Evolutionary conservation across 441 rosid genomes (phyloP).

Genomic region (Populus hybrid): DNA sequence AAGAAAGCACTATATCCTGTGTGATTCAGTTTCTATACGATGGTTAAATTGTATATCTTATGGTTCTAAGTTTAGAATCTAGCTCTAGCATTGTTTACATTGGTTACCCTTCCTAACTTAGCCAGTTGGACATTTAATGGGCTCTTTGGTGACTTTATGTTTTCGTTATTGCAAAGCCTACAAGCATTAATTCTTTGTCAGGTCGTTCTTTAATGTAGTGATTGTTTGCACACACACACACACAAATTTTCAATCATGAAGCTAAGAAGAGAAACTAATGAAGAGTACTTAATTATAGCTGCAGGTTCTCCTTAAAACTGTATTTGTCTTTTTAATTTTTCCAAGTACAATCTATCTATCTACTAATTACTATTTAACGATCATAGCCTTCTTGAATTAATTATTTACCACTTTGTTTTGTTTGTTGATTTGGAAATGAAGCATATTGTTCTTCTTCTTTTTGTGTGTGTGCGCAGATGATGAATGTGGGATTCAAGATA

Average conservation of each 20-base stretch:
- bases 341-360: not conserved
- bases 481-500: not conserved
- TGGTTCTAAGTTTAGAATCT: constrained; percentile 1
- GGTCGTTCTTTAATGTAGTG: not conserved
- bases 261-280: too few relatives aligned
- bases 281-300: not conserved
- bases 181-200: not conserved
- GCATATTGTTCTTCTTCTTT: not conserved
- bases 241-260: not conserved
- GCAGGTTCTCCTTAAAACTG: not conserved
- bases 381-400: not conserved
- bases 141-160: not conserved
- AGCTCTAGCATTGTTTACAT: not conserved
- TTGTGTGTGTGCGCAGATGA: not conserved
- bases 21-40: constrained; percentile 3
- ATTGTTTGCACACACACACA: too few relatives aligned
- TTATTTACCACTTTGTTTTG: not conserved
- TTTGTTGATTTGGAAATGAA: too few relatives aligned
- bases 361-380: not conserved
- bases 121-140: not conserved
- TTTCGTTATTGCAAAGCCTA: not conserved
- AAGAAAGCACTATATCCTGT: not conserved
- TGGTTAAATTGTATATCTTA: constrained; percentile 6
- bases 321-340: not conserved
- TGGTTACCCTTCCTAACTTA: not conserved